A percentile compares a stretch with the other conserved stretches of the same genome.
These are phyloP conservation scores for Penicillium janthinellum DNA, from an alignment of 2,329 filamentous ascomycete species.

Conservation along the genomic window DNA sequence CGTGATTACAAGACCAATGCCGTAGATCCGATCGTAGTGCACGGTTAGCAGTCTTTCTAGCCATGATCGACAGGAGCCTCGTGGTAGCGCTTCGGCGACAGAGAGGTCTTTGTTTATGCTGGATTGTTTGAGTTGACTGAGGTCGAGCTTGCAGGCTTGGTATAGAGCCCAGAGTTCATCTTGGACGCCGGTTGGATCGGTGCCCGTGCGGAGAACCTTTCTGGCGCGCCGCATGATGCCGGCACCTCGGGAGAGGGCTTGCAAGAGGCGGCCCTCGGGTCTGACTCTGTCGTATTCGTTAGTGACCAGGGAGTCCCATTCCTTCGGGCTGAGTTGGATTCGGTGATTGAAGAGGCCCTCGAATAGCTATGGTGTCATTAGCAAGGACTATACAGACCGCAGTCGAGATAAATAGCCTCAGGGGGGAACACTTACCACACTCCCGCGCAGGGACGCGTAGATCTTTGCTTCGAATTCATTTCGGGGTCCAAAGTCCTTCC, in stretches of 20 bases:
- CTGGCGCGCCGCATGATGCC: constrained; percentile 32
- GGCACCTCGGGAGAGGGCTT: constrained; percentile 33
- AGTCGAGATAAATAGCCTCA: background rate
- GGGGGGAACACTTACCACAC: constrained; percentile 32
- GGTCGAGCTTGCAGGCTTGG: constrained; percentile 22
- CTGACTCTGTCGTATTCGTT: constrained; percentile 32
- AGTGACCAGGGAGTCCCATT: constrained; percentile 39
- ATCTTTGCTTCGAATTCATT: constrained; percentile 40
- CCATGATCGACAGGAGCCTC: background rate
- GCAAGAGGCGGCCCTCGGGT: constrained; percentile 37
- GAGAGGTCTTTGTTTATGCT: constrained; percentile 14
- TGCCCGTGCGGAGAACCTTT: constrained; percentile 8
- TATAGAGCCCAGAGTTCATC: constrained; percentile 29
- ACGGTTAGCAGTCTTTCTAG: constrained; percentile 25
- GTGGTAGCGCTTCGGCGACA: background rate
- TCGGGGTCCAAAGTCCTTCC: constrained; percentile 32
- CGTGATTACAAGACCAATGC: constrained; percentile 33
- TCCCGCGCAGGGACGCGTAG: constrained; percentile 38
- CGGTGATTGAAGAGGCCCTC: constrained; percentile 39
- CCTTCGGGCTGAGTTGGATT: constrained; percentile 34
- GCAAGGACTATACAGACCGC: background rate
- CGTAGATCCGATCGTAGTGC: constrained; percentile 38
- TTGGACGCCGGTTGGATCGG: constrained; percentile 13
- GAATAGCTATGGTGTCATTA: constrained; percentile 32
- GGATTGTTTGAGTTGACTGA: constrained; percentile 20